These are phyloP conservation scores for Colletotrichum shisoi DNA, from an alignment of 2,329 filamentous ascomycete genomes.

Conservation along the genomic window DNA sequence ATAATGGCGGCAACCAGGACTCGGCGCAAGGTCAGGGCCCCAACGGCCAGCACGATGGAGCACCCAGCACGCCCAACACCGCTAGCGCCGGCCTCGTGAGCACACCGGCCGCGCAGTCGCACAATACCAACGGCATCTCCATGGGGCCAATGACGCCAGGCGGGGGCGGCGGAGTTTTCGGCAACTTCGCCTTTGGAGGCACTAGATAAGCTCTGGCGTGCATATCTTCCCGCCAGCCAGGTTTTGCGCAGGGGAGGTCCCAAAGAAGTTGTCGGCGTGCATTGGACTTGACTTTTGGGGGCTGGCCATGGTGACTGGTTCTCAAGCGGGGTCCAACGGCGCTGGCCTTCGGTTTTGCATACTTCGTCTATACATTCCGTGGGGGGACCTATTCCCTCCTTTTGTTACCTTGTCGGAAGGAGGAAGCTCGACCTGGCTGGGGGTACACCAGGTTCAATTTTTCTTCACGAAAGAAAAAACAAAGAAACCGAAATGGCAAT, in stretches of 20 bases:
- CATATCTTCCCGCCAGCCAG: background rate
- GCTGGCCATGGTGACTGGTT: slow-evolving; percentile 31
- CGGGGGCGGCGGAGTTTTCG: slow-evolving; percentile 77
- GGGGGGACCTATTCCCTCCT: background rate
- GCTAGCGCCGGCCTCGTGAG: slow-evolving; percentile 59
- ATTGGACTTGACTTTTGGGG: slow-evolving; percentile 4
- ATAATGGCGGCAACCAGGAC: slow-evolving; percentile 45
- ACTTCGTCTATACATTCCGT: slow-evolving; percentile 18
- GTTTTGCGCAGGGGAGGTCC: background rate
- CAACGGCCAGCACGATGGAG: slow-evolving; percentile 55
- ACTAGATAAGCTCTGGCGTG: slow-evolving; percentile 41
- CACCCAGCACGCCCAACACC: slow-evolving; percentile 74
- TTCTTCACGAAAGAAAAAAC: slow-evolving; percentile 11
- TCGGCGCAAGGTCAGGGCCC: slow-evolving; percentile 50
- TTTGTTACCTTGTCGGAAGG: slow-evolving; percentile 6
- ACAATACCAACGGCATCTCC: slow-evolving; percentile 64
- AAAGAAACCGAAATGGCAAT: background rate
- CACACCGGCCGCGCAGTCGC: slow-evolving; percentile 59
- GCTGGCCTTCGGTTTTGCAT: slow-evolving; percentile 30
- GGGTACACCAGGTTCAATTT: slow-evolving; percentile 10
- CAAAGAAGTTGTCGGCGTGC: background rate
- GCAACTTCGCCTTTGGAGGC: slow-evolving; percentile 69
- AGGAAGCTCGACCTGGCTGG: slow-evolving; percentile 18
- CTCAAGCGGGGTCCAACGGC: background rate
- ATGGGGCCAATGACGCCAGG: slow-evolving; percentile 82